phyloP scores from a whole-genome alignment of 495 filamentous ascomycete species.

The Aspergillus haitiensis region DNA sequence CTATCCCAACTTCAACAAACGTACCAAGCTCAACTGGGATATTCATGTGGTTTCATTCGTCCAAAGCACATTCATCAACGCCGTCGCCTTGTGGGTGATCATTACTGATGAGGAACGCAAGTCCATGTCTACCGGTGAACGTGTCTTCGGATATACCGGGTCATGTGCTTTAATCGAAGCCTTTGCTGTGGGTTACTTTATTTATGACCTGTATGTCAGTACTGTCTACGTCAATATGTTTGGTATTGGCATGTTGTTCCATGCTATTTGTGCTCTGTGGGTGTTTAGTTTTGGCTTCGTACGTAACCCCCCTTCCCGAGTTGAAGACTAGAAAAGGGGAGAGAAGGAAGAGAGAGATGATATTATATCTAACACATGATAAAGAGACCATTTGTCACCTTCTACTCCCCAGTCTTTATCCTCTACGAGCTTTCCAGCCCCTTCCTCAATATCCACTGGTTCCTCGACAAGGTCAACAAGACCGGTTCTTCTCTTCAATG shows the following conservation, averaged over 20 bases:
- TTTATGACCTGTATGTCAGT: slow-evolving; percentile 87
- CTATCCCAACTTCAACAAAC: slow-evolving; percentile 65
- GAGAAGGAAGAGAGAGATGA: slow-evolving; percentile 1
- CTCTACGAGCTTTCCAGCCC: slow-evolving; percentile 96
- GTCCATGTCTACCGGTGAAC: slow-evolving; percentile 67
- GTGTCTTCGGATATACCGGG: slow-evolving; percentile 90
- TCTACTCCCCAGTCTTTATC: slow-evolving; percentile 86
- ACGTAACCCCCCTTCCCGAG: slow-evolving; percentile 42
- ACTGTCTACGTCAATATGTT: slow-evolving; percentile 72
- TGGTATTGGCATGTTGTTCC: slow-evolving; percentile 83
- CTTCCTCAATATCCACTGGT: slow-evolving; percentile 98
- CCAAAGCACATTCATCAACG: slow-evolving; percentile 79
- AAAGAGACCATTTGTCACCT: slow-evolving; percentile 91
- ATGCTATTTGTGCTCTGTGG: slow-evolving; percentile 78
- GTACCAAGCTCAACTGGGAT: slow-evolving; percentile 89
- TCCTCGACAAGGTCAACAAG: slow-evolving; percentile 95
- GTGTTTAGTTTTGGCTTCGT: slow-evolving; percentile 95
- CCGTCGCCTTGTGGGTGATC: slow-evolving; percentile 80
- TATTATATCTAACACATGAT: background rate
- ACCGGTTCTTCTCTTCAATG: slow-evolving; percentile 81
- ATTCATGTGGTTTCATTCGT: slow-evolving; percentile 93
- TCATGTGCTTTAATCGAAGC: slow-evolving; percentile 78
- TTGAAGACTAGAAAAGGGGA: background rate
- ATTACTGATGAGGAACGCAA: slow-evolving; percentile 71
- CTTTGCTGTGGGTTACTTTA: slow-evolving; percentile 89